phyloP scores from a whole-genome alignment of 305 asterid genomes.

The Galium porrigens region DNA sequence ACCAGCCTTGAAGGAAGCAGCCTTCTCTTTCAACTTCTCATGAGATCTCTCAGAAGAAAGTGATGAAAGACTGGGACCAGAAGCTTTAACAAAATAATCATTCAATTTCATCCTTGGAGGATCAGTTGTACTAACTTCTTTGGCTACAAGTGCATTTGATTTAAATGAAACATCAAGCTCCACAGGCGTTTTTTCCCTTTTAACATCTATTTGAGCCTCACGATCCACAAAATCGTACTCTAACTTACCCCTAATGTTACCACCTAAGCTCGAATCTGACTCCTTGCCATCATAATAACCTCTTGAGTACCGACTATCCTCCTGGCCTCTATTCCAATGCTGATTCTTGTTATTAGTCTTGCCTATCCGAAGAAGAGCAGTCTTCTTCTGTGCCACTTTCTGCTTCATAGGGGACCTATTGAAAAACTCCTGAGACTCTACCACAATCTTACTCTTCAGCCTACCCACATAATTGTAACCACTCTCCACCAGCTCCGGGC shows the following conservation, averaged over 20 bases:
- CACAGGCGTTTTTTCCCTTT: slow-evolving; percentile 43
- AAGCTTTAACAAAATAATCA: slow-evolving; percentile 19
- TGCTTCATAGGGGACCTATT: slow-evolving; percentile 32
- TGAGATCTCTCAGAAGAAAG: slow-evolving; percentile 22
- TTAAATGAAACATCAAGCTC: slow-evolving; percentile 69
- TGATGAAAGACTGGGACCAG: slow-evolving; percentile 17
- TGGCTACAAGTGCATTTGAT: slow-evolving; percentile 71
- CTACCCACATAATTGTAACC: slow-evolving; percentile 30
- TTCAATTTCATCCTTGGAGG: slow-evolving; percentile 21
- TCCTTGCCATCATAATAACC: slow-evolving; percentile 20
- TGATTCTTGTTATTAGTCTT: slow-evolving; percentile 32
- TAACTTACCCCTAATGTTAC: slow-evolving; percentile 29
- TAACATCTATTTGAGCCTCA: slow-evolving; percentile 26
- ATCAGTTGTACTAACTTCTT: slow-evolving; percentile 27
- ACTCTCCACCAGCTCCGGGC: slow-evolving; percentile 14
- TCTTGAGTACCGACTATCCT: slow-evolving; percentile 19
- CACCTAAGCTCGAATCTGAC: slow-evolving; percentile 10
- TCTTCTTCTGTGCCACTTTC: slow-evolving; percentile 32
- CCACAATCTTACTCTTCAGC: slow-evolving; percentile 35
- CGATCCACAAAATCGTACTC: slow-evolving; percentile 22
- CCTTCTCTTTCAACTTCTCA: slow-evolving; percentile 22
- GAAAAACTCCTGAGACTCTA: slow-evolving; percentile 24
- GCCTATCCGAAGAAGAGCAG: slow-evolving; percentile 41
- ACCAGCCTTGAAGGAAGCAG: slow-evolving; percentile 11
- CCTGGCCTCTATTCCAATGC: slow-evolving; percentile 30